These are phyloP conservation scores for Entomortierella chlamydospora DNA, from an alignment of 192 early-diverging fungal species.

Conservation along the genomic window DNA sequence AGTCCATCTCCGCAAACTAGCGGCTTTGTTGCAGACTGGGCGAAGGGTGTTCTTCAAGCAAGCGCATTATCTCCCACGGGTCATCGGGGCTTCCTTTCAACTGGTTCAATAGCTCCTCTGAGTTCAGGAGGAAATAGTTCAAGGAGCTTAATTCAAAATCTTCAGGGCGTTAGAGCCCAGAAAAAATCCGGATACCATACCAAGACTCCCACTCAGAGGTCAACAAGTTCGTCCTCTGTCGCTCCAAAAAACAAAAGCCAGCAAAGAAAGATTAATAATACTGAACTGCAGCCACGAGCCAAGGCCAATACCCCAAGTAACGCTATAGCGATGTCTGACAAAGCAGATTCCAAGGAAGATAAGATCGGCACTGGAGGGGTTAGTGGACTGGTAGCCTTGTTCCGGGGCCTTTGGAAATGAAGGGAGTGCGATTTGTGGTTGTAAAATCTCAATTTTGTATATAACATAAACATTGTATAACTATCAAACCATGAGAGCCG, in stretches of 20 bases:
- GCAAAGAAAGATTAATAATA: too few relatives aligned
- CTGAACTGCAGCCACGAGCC: neutral
- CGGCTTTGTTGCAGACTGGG: constrained; percentile 3
- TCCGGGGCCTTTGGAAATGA: constrained; percentile 40
- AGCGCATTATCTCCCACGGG: constrained; percentile 19
- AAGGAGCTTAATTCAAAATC: constrained; percentile 15
- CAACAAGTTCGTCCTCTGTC: too few relatives aligned
- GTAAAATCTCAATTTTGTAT: neutral
- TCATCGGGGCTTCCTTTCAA: constrained; percentile 11
- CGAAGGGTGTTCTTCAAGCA: constrained; percentile 12
- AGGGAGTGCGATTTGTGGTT: neutral
- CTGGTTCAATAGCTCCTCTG: constrained; percentile 4
- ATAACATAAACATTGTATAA: neutral
- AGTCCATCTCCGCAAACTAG: neutral
- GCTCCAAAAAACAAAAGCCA: neutral
- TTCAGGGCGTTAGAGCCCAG: constrained; percentile 19
- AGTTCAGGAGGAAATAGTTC: neutral
- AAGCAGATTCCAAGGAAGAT: neutral
- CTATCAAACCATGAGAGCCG: too few relatives aligned
- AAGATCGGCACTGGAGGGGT: constrained; percentile 10
- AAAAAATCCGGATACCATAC: constrained; percentile 24
- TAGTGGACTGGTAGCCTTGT: constrained; percentile 38
- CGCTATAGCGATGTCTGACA: neutral
- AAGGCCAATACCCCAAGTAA: neutral
- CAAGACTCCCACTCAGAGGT: neutral